These are phyloP conservation scores for Penicillium coffeae DNA, from an alignment of 495 filamentous ascomycete genomes.

Conservation along the genomic window DNA sequence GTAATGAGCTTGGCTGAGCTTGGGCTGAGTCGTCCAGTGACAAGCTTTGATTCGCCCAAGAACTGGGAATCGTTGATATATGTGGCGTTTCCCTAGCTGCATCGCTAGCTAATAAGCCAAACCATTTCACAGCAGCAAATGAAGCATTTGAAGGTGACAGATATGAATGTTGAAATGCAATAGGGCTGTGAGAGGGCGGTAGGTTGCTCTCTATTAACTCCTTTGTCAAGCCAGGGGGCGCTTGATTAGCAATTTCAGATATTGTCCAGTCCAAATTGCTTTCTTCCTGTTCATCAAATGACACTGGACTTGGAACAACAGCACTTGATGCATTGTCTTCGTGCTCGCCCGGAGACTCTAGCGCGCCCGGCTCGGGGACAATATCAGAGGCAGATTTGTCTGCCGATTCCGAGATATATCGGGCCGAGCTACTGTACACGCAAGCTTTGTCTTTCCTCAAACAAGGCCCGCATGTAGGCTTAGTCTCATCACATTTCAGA, in stretches of 20 bases:
- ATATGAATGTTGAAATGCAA: neutral
- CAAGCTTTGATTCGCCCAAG: slow-evolving; percentile 1
- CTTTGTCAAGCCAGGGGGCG: neutral
- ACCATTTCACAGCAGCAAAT: slow-evolving; percentile 13
- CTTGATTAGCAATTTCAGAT: neutral
- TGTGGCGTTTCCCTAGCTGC: slow-evolving; percentile 5
- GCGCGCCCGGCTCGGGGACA: neutral
- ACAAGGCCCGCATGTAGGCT: slow-evolving; percentile 14
- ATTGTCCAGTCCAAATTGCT: neutral
- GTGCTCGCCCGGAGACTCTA: neutral
- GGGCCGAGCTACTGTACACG: slow-evolving; percentile 5
- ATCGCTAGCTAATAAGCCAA: slow-evolving; percentile 15
- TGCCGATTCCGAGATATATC: neutral
- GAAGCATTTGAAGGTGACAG: slow-evolving; percentile 6
- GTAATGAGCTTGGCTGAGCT: slow-evolving; percentile 7
- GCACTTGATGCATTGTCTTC: neutral
- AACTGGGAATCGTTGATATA: neutral
- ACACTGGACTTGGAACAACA: neutral
- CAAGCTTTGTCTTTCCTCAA: slow-evolving; percentile 4
- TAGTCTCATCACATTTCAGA: slow-evolving; percentile 18
- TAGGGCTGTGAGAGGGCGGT: neutral
- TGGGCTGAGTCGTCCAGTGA: slow-evolving; percentile 3
- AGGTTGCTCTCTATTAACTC: neutral
- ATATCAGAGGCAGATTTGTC: neutral
- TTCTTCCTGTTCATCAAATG: neutral